phyloP scores from a whole-genome alignment of 176 grass and related monocot genomes.

The Pharus latifolius region DNA sequence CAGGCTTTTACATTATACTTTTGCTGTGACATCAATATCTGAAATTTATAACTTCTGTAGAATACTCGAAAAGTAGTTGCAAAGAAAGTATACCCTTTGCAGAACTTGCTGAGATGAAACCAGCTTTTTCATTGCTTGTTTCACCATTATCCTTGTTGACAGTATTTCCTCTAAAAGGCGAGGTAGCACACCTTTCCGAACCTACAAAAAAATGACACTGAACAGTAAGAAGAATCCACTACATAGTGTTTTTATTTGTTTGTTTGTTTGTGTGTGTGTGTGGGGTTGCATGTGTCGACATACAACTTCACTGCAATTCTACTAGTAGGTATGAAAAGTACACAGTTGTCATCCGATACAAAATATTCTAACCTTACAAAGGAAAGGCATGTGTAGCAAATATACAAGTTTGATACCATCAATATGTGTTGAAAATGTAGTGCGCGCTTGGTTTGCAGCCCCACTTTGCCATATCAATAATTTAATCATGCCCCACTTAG shows the following conservation, averaged over 20 bases:
- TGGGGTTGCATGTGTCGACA: neutral
- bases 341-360: neutral
- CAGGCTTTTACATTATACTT: neutral
- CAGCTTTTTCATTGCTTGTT: slow-evolving; percentile 93
- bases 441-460: no score
- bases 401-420: neutral
- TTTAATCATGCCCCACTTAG: no score
- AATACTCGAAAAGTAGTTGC: neutral
- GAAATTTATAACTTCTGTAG: neutral
- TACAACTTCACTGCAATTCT: no score
- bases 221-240: neutral
- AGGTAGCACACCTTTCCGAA: slow-evolving; percentile 89
- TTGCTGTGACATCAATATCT: neutral
- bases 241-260: no score
- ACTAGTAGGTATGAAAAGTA: neutral
- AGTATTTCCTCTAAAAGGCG: slow-evolving; percentile 79
- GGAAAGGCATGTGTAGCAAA: neutral
- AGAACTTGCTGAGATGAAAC: slow-evolving; percentile 63
- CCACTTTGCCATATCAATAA: no score
- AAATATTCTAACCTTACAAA: neutral
- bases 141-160: slow-evolving; percentile 89
- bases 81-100: slow-evolving; percentile 56
- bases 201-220: slow-evolving; percentile 32
- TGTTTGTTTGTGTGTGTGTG: no score
- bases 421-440: slow-evolving; percentile 8